Conservation (phyloP, 805 yeast genomes). For the Candida coquimbonensis region DNA sequence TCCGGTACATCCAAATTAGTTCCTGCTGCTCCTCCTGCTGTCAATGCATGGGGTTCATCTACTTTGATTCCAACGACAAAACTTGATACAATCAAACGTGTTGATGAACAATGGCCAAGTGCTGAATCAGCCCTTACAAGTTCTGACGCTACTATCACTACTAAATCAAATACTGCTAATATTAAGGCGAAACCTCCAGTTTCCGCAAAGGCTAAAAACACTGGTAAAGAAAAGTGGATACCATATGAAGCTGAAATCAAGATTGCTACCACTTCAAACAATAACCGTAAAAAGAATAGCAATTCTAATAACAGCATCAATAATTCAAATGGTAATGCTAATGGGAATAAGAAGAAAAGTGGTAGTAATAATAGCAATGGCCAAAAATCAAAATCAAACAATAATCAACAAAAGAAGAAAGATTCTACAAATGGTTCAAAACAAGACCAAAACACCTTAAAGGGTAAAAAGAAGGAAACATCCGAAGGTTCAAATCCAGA, state of each 20-base stretch:
- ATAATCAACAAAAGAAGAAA: slow-evolving; percentile 1
- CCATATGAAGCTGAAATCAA: slow-evolving; percentile 53
- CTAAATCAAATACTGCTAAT: background rate
- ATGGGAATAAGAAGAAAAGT: slow-evolving; percentile 1
- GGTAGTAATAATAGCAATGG: slow-evolving; percentile 9
- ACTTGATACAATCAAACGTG: background rate
- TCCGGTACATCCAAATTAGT: slow-evolving; percentile 17
- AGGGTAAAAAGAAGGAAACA: background rate
- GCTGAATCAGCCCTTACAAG: slow-evolving; percentile 11
- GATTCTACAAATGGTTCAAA: background rate
- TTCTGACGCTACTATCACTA: background rate
- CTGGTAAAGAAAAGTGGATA: slow-evolving; percentile 57
- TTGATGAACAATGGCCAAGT: slow-evolving; percentile 20
- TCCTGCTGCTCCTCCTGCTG: slow-evolving; percentile 23
- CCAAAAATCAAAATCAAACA: background rate
- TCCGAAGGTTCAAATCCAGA: background rate
- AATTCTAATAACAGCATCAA: slow-evolving; percentile 10
- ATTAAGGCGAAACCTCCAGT: slow-evolving; percentile 3
- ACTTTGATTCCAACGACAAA: slow-evolving; percentile 1
- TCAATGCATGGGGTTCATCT: slow-evolving; percentile 22
- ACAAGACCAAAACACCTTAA: background rate
- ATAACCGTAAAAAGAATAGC: slow-evolving; percentile 2
- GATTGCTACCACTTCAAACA: slow-evolving; percentile 18
- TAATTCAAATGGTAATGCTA: slow-evolving; percentile 2
- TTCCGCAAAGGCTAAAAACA: slow-evolving; percentile 13